Conservation (phyloP, 139 green algal species). For the Chlamydomonas sp. region DNA sequence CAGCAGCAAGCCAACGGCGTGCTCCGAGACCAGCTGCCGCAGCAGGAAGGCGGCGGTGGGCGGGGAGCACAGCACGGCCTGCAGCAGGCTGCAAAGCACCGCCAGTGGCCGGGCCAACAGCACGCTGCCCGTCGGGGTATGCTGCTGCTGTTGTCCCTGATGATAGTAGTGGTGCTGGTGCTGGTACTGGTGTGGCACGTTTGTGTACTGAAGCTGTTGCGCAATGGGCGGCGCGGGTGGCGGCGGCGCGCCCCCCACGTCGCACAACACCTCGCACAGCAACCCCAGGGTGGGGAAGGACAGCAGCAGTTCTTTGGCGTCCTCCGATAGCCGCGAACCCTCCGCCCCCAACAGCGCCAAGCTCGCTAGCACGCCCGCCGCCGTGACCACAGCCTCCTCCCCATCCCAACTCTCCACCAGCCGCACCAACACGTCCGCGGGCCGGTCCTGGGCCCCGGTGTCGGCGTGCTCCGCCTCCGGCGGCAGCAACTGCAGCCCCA, state of each 20-base stretch:
- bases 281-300: background rate
- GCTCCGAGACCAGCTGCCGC: background rate
- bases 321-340: background rate
- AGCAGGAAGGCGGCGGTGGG: background rate
- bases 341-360: background rate
- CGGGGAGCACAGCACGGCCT: background rate
- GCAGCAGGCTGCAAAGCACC: background rate
- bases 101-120: background rate
- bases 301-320: background rate
- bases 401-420: constrained; percentile 18
- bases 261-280: constrained; percentile 9
- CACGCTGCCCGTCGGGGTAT: no score
- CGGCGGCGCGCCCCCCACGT: background rate
- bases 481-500: background rate
- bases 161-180: no score
- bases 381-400: constrained; percentile 20
- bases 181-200: no score
- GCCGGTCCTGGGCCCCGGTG: background rate
- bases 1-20: constrained; percentile 13
- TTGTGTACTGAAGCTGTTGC: no score
- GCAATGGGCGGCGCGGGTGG: background rate
- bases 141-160: no score
- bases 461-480: background rate
- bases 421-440: background rate
- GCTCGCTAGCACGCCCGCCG: background rate